Evolutionary conservation across 2,329 filamentous ascomycete genomes (phyloP), one percentile per base, ranked within the genome.

Genomic region (Colletotrichum filicis): DNA sequence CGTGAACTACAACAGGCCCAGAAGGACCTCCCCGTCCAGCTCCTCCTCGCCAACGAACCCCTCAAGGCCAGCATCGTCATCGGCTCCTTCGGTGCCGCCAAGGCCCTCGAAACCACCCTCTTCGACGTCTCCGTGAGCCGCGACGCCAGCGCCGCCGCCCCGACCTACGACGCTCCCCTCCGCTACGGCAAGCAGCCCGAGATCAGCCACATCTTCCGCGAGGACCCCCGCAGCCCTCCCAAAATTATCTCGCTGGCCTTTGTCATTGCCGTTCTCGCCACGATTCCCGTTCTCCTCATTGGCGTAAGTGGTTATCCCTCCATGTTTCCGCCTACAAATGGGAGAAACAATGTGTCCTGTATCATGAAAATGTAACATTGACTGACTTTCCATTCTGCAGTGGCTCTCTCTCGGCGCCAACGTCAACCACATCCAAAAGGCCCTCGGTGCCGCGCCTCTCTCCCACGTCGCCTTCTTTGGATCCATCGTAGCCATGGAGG

Each of bases 131-230:
- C 89, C 59, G 83, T 98, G 67, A 84, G 89, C 75, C 87, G 87
- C 68, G 92, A 96, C 79, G 81, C 91, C 64, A 89, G 88, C 78
- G 83, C 86, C 4, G 87, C 93, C 2, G 80, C 90, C 19, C 87
- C 91, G 24, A 83, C 87, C 68, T 89, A 91, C 78, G 89, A 94
- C 78, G 86, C 90, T 77, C 91, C 94, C 11, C 84, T 95, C 76
- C 93, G 96, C 83, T 98, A 98, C 83, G 93, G 93, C 80, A 94
- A 94, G 85, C 90, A 92, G 76, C 86, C 91, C 11, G 93, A 97
- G 84, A 98, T 99, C 80, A 90, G 94, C 85, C 97, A 99, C 86
- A 94, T 93, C 78, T 99, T 98, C 91, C 92, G 91, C 75, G 83
- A 87, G 16, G 95, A 96, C 78, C 91, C 95, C 57, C 90, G 90